A percentile compares a stretch with the other conserved stretches of the same genome.
These are phyloP conservation scores for Juglanconis sp. DNA, from an alignment of 2,329 filamentous ascomycete genomes.

Conservation along the genomic window DNA sequence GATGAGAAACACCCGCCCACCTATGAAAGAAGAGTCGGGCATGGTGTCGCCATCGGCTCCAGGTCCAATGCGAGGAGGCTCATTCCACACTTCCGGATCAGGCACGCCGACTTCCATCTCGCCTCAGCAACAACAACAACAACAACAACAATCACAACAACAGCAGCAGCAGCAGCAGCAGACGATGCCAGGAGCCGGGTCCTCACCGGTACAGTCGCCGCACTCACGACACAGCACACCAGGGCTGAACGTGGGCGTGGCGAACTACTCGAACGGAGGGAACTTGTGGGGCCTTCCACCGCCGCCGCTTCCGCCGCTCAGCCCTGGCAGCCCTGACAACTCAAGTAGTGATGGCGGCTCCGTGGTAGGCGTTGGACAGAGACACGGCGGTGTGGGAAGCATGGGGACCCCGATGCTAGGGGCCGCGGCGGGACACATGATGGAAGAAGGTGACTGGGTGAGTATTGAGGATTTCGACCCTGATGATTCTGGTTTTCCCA, in stretches of 20 bases:
- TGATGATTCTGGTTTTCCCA: too few relatives aligned
- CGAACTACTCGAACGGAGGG: slow-evolving; percentile 47
- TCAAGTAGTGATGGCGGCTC: slow-evolving; percentile 39
- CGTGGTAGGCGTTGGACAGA: slow-evolving; percentile 22
- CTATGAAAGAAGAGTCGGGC: not conserved
- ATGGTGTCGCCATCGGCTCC: not conserved
- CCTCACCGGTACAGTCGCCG: not conserved
- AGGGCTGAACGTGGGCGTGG: slow-evolving; percentile 36
- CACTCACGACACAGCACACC: not conserved
- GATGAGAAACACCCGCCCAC: not conserved
- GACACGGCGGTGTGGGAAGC: not conserved
- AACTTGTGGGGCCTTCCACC: slow-evolving; percentile 42
- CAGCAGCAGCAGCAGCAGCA: slow-evolving; percentile 19
- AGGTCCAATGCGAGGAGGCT: not conserved
- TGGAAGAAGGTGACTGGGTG: slow-evolving; percentile 12
- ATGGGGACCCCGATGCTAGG: not conserved
- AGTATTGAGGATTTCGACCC: not conserved
- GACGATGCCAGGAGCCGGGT: slow-evolving; percentile 10
- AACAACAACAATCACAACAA: not conserved
- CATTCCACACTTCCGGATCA: not conserved
- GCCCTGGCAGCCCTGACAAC: slow-evolving; percentile 39
- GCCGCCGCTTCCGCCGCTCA: slow-evolving; percentile 32
- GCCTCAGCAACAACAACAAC: not conserved
- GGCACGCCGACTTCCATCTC: not conserved
- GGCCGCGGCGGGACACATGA: not conserved